Conservation (phyloP, 306 rosid species). For the Dalbergia cultrata region DNA sequence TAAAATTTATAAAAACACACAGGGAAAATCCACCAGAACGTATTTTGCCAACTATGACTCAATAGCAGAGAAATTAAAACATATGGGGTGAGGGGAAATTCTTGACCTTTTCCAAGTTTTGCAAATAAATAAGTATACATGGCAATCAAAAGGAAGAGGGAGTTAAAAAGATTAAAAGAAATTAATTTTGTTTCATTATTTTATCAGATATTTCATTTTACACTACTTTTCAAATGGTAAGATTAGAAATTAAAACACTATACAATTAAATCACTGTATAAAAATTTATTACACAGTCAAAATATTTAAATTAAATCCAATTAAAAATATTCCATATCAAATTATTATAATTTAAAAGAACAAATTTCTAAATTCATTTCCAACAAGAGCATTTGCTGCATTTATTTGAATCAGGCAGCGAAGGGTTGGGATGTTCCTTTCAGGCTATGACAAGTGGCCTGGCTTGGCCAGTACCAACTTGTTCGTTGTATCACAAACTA, state of each 20-base stretch:
- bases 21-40: neutral
- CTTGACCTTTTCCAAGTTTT: neutral
- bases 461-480: slow-evolving; percentile 32
- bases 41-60: slow-evolving; percentile 15
- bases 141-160: neutral
- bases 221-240: too few relatives aligned
- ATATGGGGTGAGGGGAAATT: neutral
- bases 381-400: too few relatives aligned
- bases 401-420: neutral
- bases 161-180: neutral
- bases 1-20: neutral
- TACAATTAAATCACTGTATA: too few relatives aligned
- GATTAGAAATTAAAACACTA: too few relatives aligned
- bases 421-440: slow-evolving; percentile 50
- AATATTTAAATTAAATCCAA: too few relatives aligned
- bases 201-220: too few relatives aligned
- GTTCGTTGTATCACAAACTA: slow-evolving; percentile 42
- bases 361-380: neutral
- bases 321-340: neutral
- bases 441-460: slow-evolving; percentile 40
- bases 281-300: too few relatives aligned
- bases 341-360: neutral
- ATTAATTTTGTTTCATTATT: too few relatives aligned
- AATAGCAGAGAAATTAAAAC: neutral
- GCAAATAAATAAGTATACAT: neutral